A percentile compares a stretch with the other conserved stretches of the same genome.
Conservation (phyloP, 352 stramenopile genomes). For the Globisporangium spiculum region DNA sequence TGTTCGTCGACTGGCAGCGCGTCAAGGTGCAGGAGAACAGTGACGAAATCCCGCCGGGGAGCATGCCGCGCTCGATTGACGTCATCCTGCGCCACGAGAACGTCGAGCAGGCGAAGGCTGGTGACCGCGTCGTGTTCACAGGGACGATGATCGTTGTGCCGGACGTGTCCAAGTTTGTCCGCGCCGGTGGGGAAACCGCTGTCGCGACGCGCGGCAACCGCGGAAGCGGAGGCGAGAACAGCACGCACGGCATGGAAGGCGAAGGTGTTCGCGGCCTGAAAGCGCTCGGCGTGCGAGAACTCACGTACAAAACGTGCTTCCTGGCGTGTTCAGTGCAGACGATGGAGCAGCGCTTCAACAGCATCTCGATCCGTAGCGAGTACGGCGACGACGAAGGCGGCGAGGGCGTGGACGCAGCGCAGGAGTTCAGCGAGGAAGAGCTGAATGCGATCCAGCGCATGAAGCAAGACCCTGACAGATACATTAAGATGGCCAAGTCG, state of each 20-base stretch:
- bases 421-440: conserved; percentile 92
- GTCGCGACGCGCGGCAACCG: conserved; percentile 43
- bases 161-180: conserved; percentile 91
- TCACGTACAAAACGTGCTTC: conserved; percentile 99
- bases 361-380: conserved; percentile 83
- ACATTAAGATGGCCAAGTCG: conserved; percentile 93
- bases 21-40: conserved; percentile 99
- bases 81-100: conserved; percentile 98
- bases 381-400: conserved; percentile 49
- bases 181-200: conserved; percentile 62
- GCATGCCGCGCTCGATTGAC: conserved; percentile 96
- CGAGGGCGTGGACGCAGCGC: conserved; percentile 26
- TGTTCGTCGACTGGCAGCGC: conserved; percentile 99
- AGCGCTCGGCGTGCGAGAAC: conserved; percentile 93
- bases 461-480: conserved; percentile 86
- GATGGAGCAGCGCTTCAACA: conserved; percentile 86
- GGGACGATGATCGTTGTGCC: conserved; percentile 96
- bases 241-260: conserved; percentile 75
- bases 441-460: conserved; percentile 91
- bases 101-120: conserved; percentile 96
- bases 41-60: conserved; percentile 97
- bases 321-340: conserved; percentile 93
- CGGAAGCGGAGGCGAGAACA: conserved; percentile 54
- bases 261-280: conserved; percentile 95
- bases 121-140: conserved; percentile 94